These are phyloP conservation scores for Crotalaria pallida DNA, from an alignment of 306 rosid genomes.

Conservation along the genomic window DNA sequence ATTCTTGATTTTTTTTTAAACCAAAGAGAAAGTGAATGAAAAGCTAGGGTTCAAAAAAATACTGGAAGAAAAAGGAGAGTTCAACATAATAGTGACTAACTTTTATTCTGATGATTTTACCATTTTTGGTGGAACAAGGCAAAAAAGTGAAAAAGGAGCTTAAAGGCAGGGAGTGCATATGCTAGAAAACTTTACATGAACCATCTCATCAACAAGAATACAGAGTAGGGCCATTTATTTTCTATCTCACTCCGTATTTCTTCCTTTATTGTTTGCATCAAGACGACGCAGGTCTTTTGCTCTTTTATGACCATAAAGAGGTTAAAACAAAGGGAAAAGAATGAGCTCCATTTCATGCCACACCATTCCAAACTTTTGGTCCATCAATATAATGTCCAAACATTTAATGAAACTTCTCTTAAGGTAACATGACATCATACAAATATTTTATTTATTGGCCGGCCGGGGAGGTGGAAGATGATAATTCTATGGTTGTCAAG, in stretches of 20 bases:
- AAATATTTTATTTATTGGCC: too few species aligned
- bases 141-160: neutral
- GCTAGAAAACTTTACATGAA: conserved; percentile 28
- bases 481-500: too few species aligned
- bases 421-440: conserved; percentile 30
- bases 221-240: conserved; percentile 6
- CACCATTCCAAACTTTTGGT: conserved; percentile 23
- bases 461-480: too few species aligned
- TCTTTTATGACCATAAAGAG: conserved; percentile 31
- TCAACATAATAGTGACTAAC: conserved; percentile 6
- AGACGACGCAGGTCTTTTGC: conserved; percentile 25
- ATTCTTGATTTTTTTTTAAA: conserved; percentile 4
- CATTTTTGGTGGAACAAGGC: conserved; percentile 18
- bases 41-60: neutral
- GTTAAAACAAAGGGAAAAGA: conserved; percentile 20
- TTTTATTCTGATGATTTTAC: conserved; percentile 17
- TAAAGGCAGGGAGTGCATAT: conserved; percentile 3
- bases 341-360: conserved; percentile 24
- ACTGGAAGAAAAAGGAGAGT: neutral
- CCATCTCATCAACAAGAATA: conserved; percentile 32
- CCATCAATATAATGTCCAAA: conserved; percentile 17
- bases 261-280: conserved; percentile 18
- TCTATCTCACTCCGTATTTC: neutral
- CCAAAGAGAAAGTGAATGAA: neutral
- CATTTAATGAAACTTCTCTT: conserved; percentile 25